phyloP scores from a whole-genome alignment of 371 early-diverging fungal genomes.

The Coemansia sp. region DNA sequence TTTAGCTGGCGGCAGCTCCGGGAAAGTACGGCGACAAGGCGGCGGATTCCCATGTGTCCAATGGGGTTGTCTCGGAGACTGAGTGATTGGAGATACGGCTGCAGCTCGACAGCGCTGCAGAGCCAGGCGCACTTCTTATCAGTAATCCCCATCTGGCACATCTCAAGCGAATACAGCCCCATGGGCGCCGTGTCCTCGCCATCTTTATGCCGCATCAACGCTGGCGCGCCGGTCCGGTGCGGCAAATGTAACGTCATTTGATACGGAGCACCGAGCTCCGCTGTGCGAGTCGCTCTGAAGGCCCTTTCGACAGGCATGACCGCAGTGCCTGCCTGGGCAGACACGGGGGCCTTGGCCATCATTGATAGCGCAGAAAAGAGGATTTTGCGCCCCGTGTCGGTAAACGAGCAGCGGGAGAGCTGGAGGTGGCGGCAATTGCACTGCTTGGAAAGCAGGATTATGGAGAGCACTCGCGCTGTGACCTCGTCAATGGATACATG shows the following conservation, averaged over 20 bases:
- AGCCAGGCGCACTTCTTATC: slow-evolving; percentile 15
- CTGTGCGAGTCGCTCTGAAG: neutral
- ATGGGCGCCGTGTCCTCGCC: slow-evolving; percentile 2
- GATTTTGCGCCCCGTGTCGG: slow-evolving; percentile 23
- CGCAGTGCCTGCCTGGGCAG: neutral
- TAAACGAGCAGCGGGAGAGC: slow-evolving; percentile 27
- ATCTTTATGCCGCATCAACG: neutral
- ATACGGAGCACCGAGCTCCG: neutral
- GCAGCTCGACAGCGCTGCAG: slow-evolving; percentile 15
- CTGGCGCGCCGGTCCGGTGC: neutral
- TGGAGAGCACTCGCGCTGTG: slow-evolving; percentile 21
- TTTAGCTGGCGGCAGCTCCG: slow-evolving; percentile 14
- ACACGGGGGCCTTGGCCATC: slow-evolving; percentile 8
- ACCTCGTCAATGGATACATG: slow-evolving; percentile 19
- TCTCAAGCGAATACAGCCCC: slow-evolving; percentile 24
- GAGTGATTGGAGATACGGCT: slow-evolving; percentile 26
- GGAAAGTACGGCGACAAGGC: slow-evolving; percentile 5
- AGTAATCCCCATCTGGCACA: slow-evolving; percentile 14
- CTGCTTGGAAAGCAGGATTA: slow-evolving; percentile 25
- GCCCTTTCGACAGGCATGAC: neutral
- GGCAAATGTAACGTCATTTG: slow-evolving; percentile 1
- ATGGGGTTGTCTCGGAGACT: slow-evolving; percentile 25
- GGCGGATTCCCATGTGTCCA: slow-evolving; percentile 4
- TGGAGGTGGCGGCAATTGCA: slow-evolving; percentile 25
- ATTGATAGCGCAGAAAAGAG: slow-evolving; percentile 31